Conservation (phyloP, 768 basidiomycete species). For the Podaxis pistillaris region DNA sequence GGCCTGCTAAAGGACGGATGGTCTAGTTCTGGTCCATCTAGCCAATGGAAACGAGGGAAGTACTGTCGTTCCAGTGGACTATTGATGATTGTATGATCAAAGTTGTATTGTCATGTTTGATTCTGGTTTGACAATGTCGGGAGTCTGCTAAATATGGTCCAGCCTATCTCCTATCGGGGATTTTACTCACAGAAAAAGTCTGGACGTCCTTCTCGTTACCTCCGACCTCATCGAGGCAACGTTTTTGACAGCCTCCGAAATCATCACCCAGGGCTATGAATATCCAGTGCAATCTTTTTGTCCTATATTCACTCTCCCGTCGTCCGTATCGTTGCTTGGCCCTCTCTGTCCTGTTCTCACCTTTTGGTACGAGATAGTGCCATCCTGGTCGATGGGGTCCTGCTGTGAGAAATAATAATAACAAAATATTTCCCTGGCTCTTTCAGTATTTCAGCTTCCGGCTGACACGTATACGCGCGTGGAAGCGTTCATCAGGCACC, state of each 20-base stretch:
- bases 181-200: not conserved
- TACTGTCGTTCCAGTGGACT: not conserved
- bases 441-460: not conserved
- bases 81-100: not conserved
- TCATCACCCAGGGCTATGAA: not conserved
- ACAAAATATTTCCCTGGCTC: not conserved
- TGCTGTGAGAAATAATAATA: not conserved
- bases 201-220: conserved; percentile 2
- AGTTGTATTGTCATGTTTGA: not conserved
- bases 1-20: not conserved
- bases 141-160: not conserved
- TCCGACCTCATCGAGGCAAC: conserved; percentile 7
- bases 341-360: not conserved
- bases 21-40: not conserved
- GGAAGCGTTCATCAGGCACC: conserved; percentile 1
- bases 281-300: not conserved
- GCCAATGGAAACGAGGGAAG: not conserved
- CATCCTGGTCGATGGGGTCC: not conserved
- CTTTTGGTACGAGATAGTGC: not conserved
- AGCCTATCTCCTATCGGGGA: not conserved
- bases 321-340: no score
- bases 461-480: not conserved
- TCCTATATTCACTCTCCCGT: not conserved
- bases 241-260: not conserved
- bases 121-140: conserved; percentile 6